Evolutionary conservation across 176 grass and related monocot species (phyloP).

Genomic region (Chrysopogon serrulatus): DNA sequence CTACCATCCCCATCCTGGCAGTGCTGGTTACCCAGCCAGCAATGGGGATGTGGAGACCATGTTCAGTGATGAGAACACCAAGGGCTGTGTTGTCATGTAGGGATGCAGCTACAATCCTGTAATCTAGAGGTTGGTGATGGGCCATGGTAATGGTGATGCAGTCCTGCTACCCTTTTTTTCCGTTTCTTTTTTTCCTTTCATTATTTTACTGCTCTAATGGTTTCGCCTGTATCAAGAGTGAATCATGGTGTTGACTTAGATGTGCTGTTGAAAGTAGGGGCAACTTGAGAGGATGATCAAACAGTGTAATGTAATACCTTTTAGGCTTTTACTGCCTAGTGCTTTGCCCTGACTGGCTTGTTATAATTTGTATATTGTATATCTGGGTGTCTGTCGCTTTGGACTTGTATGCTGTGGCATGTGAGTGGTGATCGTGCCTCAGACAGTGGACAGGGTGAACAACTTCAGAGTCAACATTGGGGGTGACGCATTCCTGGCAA

Average conservation of each 20-base stretch:
- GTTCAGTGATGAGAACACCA: constrained; percentile 99
- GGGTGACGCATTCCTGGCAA: constrained; percentile 46
- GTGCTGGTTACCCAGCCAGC: constrained; percentile 40
- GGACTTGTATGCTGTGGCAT: constrained; percentile 32
- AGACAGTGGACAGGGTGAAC: constrained; percentile 11
- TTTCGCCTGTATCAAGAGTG: constrained; percentile 53
- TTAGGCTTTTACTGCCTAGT: constrained; percentile 39
- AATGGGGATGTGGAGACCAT: constrained; percentile 70
- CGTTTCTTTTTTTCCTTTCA: neutral
- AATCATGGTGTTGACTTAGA: constrained; percentile 51
- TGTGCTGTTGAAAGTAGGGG: constrained; percentile 38
- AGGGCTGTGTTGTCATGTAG: constrained; percentile 88
- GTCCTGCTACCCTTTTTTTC: constrained; percentile 15
- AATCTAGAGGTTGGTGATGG: constrained; percentile 48
- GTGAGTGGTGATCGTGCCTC: constrained; percentile 28
- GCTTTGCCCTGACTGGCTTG: constrained; percentile 47
- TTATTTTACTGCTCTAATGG: constrained; percentile 31
- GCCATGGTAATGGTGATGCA: constrained; percentile 30
- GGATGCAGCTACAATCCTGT: constrained; percentile 26
- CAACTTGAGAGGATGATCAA: constrained; percentile 29
- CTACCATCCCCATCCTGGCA: constrained; percentile 58
- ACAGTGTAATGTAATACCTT: constrained; percentile 29
- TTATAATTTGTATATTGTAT: constrained; percentile 40
- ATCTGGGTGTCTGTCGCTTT: constrained; percentile 32
- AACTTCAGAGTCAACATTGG: constrained; percentile 36